Base-by-base conservation (phyloP, 2,329 filamentous ascomycete species). In the Ophiosphaerella narmari region DNA sequence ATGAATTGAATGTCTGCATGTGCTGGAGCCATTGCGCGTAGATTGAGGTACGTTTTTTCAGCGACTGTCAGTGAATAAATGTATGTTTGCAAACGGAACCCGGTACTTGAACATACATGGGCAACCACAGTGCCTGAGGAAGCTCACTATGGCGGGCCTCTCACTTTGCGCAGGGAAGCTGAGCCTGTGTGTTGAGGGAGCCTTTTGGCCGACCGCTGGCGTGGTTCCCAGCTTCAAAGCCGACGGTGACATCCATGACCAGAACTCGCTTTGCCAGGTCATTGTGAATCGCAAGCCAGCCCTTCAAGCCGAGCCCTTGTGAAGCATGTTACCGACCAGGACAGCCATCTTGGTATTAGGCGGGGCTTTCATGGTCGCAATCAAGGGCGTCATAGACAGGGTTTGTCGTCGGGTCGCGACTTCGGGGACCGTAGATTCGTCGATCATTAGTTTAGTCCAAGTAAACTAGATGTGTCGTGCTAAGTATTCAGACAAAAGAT, bases 71-170 rank as follows among this genome's bases (percentile, higher is more conserved):
- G 9, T 5, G 24, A 23, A 31, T 56, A 38, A 55, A 51, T 40
- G 42, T 23, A 40, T 23, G 16, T 4, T 9, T 16, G 29, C 6
- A 33, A 34, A 18, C 14, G 16, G n/a, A 9, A 31, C 0, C 13
- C 12, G 1, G 7, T 7, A 0, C 21, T 33, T 13, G 2, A 11
- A 71, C 80, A 66, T 80, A 88, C 87, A 89, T 9, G 87, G 87
- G 74, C 87, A 89, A 31, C 87, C 88, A 67, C 87, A 90, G 68
- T 90, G 87, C 31, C 88, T 79, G 5, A 91, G 77, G 63, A 91
- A 91, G 13, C 84, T 80, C 16, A 91, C 73, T 1, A 91, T 67
- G 0, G 81, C 82, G 0, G 84, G 83, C 60, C 82, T 84, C 21
- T 69, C 70, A 58, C 75, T 61, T 21, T 77, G 71, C 1, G 77